A percentile compares a stretch with the other conserved stretches of the same genome.
Conservation (phyloP, 2,329 filamentous ascomycete genomes). For the Aspergillus brasiliensis region DNA sequence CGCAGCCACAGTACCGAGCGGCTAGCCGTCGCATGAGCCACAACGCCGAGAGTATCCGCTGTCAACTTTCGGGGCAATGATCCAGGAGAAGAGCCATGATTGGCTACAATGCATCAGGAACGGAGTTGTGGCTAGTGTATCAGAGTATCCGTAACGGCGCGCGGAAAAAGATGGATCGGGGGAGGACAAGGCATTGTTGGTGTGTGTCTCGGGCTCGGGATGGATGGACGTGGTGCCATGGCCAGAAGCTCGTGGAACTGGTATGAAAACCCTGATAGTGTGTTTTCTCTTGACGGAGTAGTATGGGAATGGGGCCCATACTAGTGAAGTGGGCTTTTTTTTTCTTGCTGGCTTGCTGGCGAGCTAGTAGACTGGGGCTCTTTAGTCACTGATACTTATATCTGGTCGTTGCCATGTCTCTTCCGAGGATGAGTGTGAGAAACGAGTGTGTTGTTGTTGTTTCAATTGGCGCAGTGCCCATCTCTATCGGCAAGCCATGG, state of each 20-base stretch:
- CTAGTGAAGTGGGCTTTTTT: too few species aligned
- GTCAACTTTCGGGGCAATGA: too few species aligned
- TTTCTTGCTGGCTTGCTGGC: too few species aligned
- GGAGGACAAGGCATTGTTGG: background rate
- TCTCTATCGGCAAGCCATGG: background rate
- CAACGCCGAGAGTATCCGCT: background rate
- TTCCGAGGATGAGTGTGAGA: background rate
- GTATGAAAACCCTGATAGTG: background rate
- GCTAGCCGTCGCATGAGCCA: background rate
- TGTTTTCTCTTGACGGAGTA: too few species aligned
- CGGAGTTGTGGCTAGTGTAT: slow-evolving; percentile 2
- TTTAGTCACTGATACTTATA: background rate
- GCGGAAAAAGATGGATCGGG: slow-evolving; percentile 1
- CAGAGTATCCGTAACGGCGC: background rate
- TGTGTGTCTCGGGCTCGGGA: background rate
- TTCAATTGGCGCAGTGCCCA: background rate
- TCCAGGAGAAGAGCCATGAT: background rate
- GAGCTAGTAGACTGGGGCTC: too few species aligned
- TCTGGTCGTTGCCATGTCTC: background rate
- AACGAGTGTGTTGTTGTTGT: background rate
- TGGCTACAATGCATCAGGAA: background rate
- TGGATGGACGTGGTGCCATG: background rate
- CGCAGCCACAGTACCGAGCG: background rate
- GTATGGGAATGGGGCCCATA: too few species aligned
- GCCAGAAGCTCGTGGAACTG: background rate